A percentile compares a stretch with the other conserved stretches of the same genome.
Evolutionary conservation across 1,284 basidiomycete species (phyloP).

Genomic region (Irpex sp.): DNA sequence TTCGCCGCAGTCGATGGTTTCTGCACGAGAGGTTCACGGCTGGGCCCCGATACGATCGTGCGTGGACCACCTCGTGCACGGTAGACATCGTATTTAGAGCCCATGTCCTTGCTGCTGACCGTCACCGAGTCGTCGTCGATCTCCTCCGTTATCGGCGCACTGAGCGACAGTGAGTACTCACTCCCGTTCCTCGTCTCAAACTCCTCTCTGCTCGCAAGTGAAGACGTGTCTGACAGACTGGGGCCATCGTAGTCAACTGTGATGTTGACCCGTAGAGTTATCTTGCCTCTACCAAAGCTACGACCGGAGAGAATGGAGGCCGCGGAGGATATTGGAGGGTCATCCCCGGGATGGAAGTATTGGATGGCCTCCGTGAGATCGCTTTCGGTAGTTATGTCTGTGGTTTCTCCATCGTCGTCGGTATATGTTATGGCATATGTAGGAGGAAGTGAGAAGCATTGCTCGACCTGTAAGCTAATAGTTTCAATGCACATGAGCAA

Average conservation of each 20-base stretch:
- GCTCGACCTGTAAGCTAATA: slow-evolving; percentile 57
- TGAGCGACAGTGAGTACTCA: slow-evolving; percentile 49
- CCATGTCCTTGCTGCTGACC: slow-evolving; percentile 65
- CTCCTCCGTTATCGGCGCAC: slow-evolving; percentile 29
- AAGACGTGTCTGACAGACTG: slow-evolving; percentile 85
- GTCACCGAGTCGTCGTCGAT: slow-evolving; percentile 70
- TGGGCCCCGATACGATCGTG: slow-evolving; percentile 25
- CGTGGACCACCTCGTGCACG: slow-evolving; percentile 19
- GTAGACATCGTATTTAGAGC: slow-evolving; percentile 26
- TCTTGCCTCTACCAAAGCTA: slow-evolving; percentile 63
- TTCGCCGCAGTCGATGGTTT: slow-evolving; percentile 8
- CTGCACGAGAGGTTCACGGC: slow-evolving; percentile 20
- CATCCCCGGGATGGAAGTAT: slow-evolving; percentile 79
- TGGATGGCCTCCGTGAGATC: slow-evolving; percentile 84
- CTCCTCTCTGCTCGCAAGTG: slow-evolving; percentile 73
- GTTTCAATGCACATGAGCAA: background rate
- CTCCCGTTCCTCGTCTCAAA: slow-evolving; percentile 60
- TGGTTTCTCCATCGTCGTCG: slow-evolving; percentile 83
- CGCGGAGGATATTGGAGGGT: slow-evolving; percentile 63
- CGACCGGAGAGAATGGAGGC: slow-evolving; percentile 72
- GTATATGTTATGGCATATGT: slow-evolving; percentile 76
- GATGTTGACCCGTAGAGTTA: slow-evolving; percentile 74
- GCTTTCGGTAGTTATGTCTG: slow-evolving; percentile 61
- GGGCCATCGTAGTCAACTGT: slow-evolving; percentile 86
- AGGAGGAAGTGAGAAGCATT: slow-evolving; percentile 70